These are phyloP conservation scores for Ogataea hybrid DNA, from an alignment of 1,139 yeast genomes.

Conservation along the genomic window DNA sequence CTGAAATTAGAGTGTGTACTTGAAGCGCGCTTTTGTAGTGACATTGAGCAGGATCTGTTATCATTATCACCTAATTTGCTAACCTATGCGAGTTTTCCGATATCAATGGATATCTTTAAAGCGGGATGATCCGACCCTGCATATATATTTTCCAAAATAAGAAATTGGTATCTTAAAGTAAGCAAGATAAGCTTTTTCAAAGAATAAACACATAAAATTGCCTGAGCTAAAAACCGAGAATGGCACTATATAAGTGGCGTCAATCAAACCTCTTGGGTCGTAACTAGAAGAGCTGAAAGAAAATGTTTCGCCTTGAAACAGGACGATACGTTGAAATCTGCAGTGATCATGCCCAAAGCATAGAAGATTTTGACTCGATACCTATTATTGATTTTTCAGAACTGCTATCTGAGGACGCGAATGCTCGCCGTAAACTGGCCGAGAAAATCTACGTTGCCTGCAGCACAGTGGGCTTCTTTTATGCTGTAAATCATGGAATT, in stretches of 20 bases:
- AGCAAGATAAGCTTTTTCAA: conserved; percentile 1
- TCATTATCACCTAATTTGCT: conserved; percentile 1
- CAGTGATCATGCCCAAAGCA: background rate
- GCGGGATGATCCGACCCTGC: conserved; percentile 2
- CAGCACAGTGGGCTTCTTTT: conserved; percentile 30
- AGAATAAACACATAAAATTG: conserved; percentile 1
- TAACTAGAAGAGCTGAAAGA: background rate
- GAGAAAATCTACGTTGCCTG: conserved; percentile 24
- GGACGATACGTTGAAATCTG: background rate
- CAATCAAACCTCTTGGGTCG: conserved; percentile 1
- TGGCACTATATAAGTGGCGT: conserved; percentile 1
- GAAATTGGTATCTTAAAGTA: conserved; percentile 1
- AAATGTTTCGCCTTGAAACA: background rate
- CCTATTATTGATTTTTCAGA: conserved; percentile 28
- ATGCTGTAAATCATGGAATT: conserved; percentile 29
- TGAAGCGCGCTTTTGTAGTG: conserved; percentile 1
- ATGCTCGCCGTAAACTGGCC: conserved; percentile 11
- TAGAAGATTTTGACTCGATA: background rate
- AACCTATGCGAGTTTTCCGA: conserved; percentile 1
- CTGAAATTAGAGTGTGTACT: conserved; percentile 1
- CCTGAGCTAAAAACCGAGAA: conserved; percentile 1
- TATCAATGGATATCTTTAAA: conserved; percentile 1
- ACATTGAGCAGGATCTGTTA: conserved; percentile 1
- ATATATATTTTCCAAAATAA: conserved; percentile 1
- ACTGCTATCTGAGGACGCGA: conserved; percentile 19